Conservation (phyloP, 768 basidiomycete species). For the Tulasnella sp. region DNA sequence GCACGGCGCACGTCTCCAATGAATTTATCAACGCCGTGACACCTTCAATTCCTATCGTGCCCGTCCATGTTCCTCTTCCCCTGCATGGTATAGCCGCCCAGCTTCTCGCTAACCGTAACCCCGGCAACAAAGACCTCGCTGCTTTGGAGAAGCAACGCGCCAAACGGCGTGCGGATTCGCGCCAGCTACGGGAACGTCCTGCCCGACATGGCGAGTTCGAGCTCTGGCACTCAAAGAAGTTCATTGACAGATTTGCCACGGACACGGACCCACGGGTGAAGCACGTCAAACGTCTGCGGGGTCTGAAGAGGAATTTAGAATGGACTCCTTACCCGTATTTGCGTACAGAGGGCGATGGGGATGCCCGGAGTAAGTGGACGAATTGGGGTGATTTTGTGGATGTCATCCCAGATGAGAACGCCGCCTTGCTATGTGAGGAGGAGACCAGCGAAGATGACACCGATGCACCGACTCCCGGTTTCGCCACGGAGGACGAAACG, state of each 20-base stretch:
- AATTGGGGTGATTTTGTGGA: constrained; percentile 4
- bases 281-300: constrained; percentile 53
- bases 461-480: constrained; percentile 21
- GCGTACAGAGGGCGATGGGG: neutral
- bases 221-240: constrained; percentile 13
- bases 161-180: neutral
- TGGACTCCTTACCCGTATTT: constrained; percentile 9
- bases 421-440: neutral
- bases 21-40: neutral
- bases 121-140: neutral
- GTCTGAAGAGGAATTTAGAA: constrained; percentile 47
- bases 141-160: constrained; percentile 4
- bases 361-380: neutral
- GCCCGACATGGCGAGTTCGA: constrained; percentile 1
- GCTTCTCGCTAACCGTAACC: neutral
- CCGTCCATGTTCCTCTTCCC: neutral
- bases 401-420: neutral
- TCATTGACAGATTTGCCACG: constrained; percentile 36
- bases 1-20: neutral
- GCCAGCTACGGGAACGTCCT: constrained; percentile 1
- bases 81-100: neutral
- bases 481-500: constrained; percentile 26
- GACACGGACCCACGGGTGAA: constrained; percentile 62
- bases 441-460: constrained; percentile 11
- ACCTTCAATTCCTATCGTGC: neutral